Evolutionary conservation across 305 asterid species (phyloP), one percentile per base, ranked within the genome.

Genomic region (Fraxinus platypoda): DNA sequence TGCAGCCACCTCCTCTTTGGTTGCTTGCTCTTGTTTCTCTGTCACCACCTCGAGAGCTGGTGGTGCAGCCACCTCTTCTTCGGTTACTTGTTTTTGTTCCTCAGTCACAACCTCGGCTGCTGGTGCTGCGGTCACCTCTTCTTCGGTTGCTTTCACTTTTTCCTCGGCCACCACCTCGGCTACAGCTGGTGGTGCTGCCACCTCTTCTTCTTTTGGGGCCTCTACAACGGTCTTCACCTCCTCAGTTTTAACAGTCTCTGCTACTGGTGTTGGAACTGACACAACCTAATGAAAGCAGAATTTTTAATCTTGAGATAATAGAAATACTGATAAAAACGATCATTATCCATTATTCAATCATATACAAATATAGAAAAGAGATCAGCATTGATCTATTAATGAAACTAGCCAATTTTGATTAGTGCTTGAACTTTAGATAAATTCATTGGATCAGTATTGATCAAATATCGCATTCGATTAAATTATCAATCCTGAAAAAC

Each of bases 11-110:
- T 75, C 81, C 64, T 84, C 85, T 41, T 76, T 38, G 43, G 78
- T 81, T 26, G 84, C 59, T 31, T 74, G 37, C 15, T 87, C 82
- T 19, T 62, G 82, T 31, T 49, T 81, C 81, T 70, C 81, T 6
- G 15, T 25, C 11, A 81, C 81, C 26, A 17, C 62, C 62, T 49
- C 23, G 62, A 17, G 62, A 15, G 62, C 8, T 72, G 19, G 82
- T 23, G 46, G 64, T 34, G 62, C 84, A 9, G 83, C 82, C 33
- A 46, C 76, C 66, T 75, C 81, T 71, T 86, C 87, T 46, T 76
- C 71, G 49, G 77, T 82, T 28, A 80, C 64, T 26, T 74, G 28
- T 11, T 87, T 83, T 21, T 64, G 81, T 25, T 54, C 82, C 80
- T 72, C 75, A 0, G 12, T 26, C 15, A 81, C 81, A n/a, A 19